phyloP scores from a whole-genome alignment of 2,329 filamentous ascomycete species.

The Acephala macrosclerotiorum region DNA sequence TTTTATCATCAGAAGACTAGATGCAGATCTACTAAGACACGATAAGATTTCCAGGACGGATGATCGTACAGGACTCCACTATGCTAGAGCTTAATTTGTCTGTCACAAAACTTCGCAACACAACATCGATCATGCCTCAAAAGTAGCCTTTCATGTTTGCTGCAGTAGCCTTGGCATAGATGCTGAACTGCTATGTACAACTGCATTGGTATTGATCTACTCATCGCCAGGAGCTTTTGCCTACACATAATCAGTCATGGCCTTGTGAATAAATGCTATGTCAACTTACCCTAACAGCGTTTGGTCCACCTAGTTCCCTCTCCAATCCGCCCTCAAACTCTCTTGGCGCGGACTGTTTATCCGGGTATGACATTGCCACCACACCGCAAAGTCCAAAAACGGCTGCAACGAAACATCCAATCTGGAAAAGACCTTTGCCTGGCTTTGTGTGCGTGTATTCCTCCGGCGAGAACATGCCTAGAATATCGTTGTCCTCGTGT shows the following conservation, averaged over 20 bases:
- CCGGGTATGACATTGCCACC: slow-evolving; percentile 75
- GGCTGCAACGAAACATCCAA: slow-evolving; percentile 70
- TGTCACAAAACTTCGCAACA: neutral
- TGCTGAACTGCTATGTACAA: slow-evolving; percentile 43
- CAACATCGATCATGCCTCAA: neutral
- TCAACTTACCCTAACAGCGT: slow-evolving; percentile 68
- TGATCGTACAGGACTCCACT: too few species aligned
- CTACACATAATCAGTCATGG: slow-evolving; percentile 43
- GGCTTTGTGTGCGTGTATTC: slow-evolving; percentile 85
- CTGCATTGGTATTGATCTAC: slow-evolving; percentile 37
- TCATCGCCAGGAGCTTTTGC: slow-evolving; percentile 63
- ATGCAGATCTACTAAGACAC: neutral
- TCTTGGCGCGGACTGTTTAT: slow-evolving; percentile 71
- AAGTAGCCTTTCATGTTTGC: neutral
- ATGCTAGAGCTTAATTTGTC: neutral
- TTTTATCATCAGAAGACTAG: neutral
- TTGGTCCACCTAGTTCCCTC: slow-evolving; percentile 75
- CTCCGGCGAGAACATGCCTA: slow-evolving; percentile 88
- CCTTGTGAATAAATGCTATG: slow-evolving; percentile 4
- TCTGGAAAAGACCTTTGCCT: slow-evolving; percentile 71
- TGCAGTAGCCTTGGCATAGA: neutral
- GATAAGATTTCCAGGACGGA: too few species aligned
- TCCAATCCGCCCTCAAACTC: slow-evolving; percentile 78
- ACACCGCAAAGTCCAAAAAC: slow-evolving; percentile 71
- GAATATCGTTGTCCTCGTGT: slow-evolving; percentile 94